Evolutionary conservation across 768 basidiomycete species (phyloP).

Genomic region (Leccinum longicurvipes): DNA sequence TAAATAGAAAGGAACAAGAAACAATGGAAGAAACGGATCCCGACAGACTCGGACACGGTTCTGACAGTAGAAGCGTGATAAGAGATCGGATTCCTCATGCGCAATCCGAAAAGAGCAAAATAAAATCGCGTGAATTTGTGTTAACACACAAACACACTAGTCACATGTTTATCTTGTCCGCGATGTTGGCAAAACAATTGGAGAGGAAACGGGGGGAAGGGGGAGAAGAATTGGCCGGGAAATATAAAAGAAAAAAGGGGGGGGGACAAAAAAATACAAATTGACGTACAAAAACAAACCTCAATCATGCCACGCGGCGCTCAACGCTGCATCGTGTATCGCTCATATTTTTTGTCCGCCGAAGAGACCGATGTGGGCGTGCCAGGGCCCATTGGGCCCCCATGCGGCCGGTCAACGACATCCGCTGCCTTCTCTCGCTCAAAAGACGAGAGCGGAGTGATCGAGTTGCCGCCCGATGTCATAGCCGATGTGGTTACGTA

Average conservation of each 20-base stretch:
- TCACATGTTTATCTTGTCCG: not conserved
- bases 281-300: not conserved
- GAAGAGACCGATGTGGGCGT: conserved; percentile 40
- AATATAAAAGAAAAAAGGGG: conserved; percentile 5
- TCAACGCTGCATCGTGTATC: conserved; percentile 27
- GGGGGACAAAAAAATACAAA: conserved; percentile 4
- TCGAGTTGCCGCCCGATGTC: conserved; percentile 28
- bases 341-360: conserved; percentile 33
- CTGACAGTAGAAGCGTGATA: not conserved
- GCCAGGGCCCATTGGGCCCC: conserved; percentile 25
- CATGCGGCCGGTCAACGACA: not conserved
- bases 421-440: conserved; percentile 57
- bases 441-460: conserved; percentile 40
- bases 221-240: not conserved
- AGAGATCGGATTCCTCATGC: not conserved
- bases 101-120: not conserved
- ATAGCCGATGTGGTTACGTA: conserved; percentile 40
- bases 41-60: not conserved
- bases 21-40: not conserved
- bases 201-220: not conserved
- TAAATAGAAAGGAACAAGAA: not conserved
- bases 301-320: not conserved
- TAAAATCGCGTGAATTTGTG: not conserved
- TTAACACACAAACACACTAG: not conserved
- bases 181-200: not conserved